Conservation (phyloP, 305 asterid genomes). For the Rubia tinctorum region DNA sequence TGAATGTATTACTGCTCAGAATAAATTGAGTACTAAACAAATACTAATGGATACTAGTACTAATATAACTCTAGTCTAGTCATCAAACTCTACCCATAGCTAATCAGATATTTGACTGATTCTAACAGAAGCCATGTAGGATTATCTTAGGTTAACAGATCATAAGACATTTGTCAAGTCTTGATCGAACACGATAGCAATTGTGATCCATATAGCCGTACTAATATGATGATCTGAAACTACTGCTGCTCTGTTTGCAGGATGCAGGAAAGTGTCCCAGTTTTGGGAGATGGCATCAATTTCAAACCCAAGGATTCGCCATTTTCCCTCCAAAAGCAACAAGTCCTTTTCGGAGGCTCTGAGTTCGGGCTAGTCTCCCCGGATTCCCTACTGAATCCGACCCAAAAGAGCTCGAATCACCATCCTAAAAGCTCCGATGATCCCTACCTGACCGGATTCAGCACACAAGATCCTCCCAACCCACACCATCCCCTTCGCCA, state of each 20-base stretch:
- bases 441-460: slow-evolving; percentile 34
- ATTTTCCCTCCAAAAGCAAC: slow-evolving; percentile 47
- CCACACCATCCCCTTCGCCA: slow-evolving; percentile 47
- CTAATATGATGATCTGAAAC: background rate
- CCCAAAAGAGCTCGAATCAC: slow-evolving; percentile 31
- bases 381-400: slow-evolving; percentile 59
- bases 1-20: too few species aligned
- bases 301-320: slow-evolving; percentile 39
- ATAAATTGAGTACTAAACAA: too few species aligned
- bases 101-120: too few species aligned
- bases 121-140: too few species aligned
- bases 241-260: slow-evolving; percentile 28
- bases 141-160: too few species aligned
- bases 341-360: slow-evolving; percentile 36
- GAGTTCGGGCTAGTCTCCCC: slow-evolving; percentile 62
- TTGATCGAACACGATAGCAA: too few species aligned
- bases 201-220: too few species aligned
- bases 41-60: too few species aligned
- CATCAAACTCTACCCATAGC: too few species aligned
- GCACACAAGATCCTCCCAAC: slow-evolving; percentile 35
- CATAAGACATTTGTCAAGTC: too few species aligned
- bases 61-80: too few species aligned
- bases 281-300: slow-evolving; percentile 30
- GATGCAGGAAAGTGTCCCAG: slow-evolving; percentile 42
- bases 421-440: slow-evolving; percentile 32